Evolutionary conservation across 164 flowering plant species (phyloP), one percentile per base, ranked within the genome.

Genomic region (Echeveria elegans): DNA sequence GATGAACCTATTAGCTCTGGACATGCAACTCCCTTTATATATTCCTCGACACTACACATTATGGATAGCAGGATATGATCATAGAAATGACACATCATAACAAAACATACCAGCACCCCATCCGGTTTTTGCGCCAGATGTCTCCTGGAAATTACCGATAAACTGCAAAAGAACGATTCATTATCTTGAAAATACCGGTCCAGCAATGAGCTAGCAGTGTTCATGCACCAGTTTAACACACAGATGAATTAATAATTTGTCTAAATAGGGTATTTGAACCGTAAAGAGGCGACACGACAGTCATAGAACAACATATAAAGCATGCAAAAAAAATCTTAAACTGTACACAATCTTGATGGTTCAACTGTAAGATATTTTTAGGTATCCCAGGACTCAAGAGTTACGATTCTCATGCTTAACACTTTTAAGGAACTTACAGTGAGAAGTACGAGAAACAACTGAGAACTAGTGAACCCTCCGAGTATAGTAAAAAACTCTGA

Each of bases 101-200:
- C 16, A 48, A 19, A 26, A 78, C 88, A 78, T 72, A 92, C 98
- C 95, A 71, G 98, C 85, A 74, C 96, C 96, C 98, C 98, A 92
- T 0, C 96, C 98, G 71, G 90, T 92, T 72, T 65, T 84, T 65
- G 76, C 68, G 66, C 96, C 96, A 81, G 73, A 68, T 30, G 85
- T 76, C 78, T 92, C 96, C 76, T 92, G 98, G 69, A 87, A 86
- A 75, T 92, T 92, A 34, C 96, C 98, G 75, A 92, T 88, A 76
- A 92, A 90, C 98, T 92, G 89, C 86, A 83, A 73, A 4, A 50
- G 28, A 77, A 66, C 32, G 48, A 47, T 72, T 18, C 70, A 66
- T 43, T 18, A 43, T 16, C 15, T 43, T 11, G 15, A 43, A 43
- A 11, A 16, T 18, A 43, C 4, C 16, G 15, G 16, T 43, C 47